Percentiles rank a stretch among this genome's conserved stretches.
These are phyloP conservation scores for Striga asiatica DNA, from an alignment of 257 asterid species.

Conservation along the genomic window DNA sequence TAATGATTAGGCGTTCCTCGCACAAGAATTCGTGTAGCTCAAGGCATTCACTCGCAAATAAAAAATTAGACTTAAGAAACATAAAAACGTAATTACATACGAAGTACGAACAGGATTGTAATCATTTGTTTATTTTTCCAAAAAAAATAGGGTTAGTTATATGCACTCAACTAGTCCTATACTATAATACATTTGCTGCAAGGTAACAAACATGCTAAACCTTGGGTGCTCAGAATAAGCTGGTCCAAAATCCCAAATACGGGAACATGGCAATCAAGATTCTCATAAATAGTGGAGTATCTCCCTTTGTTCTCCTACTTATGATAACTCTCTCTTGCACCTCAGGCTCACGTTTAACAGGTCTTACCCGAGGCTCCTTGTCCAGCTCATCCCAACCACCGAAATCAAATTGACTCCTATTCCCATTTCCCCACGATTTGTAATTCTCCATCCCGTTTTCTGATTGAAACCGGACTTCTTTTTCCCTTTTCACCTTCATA, in stretches of 20 bases:
- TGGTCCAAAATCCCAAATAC: constrained; percentile 53
- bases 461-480: constrained; percentile 19
- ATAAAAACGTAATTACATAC: too few relatives aligned
- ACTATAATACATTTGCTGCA: too few relatives aligned
- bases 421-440: constrained; percentile 37
- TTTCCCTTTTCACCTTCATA: constrained; percentile 26
- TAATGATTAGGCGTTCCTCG: too few relatives aligned
- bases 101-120: too few relatives aligned
- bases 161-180: too few relatives aligned
- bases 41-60: too few relatives aligned
- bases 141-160: too few relatives aligned
- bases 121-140: too few relatives aligned
- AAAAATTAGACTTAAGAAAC: too few relatives aligned
- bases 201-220: neutral
- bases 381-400: constrained; percentile 98
- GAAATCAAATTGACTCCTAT: constrained; percentile 20
- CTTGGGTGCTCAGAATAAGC: constrained; percentile 25
- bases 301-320: constrained; percentile 43
- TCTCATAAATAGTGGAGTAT: constrained; percentile 36
- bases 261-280: constrained; percentile 50
- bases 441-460: constrained; percentile 27
- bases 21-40: too few relatives aligned
- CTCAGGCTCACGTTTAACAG: constrained; percentile 7
- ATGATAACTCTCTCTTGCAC: constrained; percentile 22
- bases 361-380: constrained; percentile 16